phyloP scores from a whole-genome alignment of 345 rosid genomes.

The Viola odorata region DNA sequence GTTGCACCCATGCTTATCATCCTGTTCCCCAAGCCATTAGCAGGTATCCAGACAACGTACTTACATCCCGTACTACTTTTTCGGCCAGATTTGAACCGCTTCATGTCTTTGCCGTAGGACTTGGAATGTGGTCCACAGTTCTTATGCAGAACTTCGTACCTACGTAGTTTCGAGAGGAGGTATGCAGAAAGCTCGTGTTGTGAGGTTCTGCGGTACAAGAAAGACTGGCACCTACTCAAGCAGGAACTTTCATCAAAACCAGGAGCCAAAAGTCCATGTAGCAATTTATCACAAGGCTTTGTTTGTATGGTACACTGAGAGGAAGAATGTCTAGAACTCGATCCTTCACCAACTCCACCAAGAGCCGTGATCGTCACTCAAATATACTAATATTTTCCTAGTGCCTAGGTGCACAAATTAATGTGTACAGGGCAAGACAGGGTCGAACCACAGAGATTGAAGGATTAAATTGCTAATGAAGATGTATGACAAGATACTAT shows the following conservation, averaged over 20 bases:
- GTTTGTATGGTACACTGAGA: too few species aligned
- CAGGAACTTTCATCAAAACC: conserved; percentile 17
- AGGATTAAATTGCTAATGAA: too few species aligned
- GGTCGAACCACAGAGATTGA: too few species aligned
- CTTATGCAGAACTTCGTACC: conserved; percentile 18
- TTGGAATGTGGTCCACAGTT: conserved; percentile 15
- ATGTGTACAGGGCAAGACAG: too few species aligned
- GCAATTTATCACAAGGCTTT: neutral
- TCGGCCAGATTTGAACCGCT: neutral
- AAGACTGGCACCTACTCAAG: conserved; percentile 9
- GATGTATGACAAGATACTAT: too few species aligned
- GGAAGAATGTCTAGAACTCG: neutral
- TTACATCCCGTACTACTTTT: conserved; percentile 3
- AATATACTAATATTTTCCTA: too few species aligned
- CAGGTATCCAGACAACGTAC: conserved; percentile 15
- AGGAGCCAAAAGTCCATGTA: conserved; percentile 8
- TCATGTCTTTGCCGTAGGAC: conserved; percentile 2
- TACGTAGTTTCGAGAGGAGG: conserved; percentile 11
- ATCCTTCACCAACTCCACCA: neutral
- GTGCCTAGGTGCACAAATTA: too few species aligned
- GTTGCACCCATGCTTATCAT: conserved; percentile 16
- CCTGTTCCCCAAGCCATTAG: conserved; percentile 22
- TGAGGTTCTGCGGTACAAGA: conserved; percentile 2
- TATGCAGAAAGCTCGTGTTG: conserved; percentile 12
- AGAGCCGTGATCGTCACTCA: too few species aligned